Evolutionary conservation across 805 yeast species (phyloP).

Genomic region (Candida bentonensis): DNA sequence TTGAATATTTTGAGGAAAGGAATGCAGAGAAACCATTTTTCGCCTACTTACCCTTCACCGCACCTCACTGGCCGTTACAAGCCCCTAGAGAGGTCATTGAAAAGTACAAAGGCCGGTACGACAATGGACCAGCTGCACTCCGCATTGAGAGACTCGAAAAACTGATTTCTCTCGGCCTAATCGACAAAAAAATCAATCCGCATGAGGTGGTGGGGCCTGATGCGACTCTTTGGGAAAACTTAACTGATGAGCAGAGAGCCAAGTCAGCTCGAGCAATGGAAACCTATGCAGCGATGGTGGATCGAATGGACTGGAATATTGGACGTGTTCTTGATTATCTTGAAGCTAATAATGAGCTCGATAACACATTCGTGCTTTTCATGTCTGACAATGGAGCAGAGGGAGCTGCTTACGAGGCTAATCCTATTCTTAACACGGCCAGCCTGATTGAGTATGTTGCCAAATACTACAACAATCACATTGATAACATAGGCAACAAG

Average conservation of each 20-base stretch:
- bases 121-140: constrained; percentile 34
- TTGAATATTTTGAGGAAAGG: constrained; percentile 22
- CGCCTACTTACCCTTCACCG: constrained; percentile 41
- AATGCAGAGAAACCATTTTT: constrained; percentile 36
- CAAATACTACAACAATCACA: constrained; percentile 27
- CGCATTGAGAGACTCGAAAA: constrained; percentile 26
- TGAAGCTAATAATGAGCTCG: constrained; percentile 30
- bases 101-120: constrained; percentile 34
- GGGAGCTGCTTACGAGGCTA: constrained; percentile 44
- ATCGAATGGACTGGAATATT: constrained; percentile 34
- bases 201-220: constrained; percentile 30
- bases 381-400: constrained; percentile 57
- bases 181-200: constrained; percentile 30
- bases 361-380: constrained; percentile 41
- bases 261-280: constrained; percentile 35
- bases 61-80: constrained; percentile 57
- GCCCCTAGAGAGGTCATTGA: constrained; percentile 36
- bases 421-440: constrained; percentile 26
- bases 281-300: constrained; percentile 53
- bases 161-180: constrained; percentile 32
- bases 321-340: constrained; percentile 34
- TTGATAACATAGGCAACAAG: constrained; percentile 33
- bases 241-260: constrained; percentile 25
- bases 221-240: constrained; percentile 30
- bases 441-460: constrained; percentile 19